Conservation (phyloP, 108 stramenopile species). For the Cyclotella baltica region DNA sequence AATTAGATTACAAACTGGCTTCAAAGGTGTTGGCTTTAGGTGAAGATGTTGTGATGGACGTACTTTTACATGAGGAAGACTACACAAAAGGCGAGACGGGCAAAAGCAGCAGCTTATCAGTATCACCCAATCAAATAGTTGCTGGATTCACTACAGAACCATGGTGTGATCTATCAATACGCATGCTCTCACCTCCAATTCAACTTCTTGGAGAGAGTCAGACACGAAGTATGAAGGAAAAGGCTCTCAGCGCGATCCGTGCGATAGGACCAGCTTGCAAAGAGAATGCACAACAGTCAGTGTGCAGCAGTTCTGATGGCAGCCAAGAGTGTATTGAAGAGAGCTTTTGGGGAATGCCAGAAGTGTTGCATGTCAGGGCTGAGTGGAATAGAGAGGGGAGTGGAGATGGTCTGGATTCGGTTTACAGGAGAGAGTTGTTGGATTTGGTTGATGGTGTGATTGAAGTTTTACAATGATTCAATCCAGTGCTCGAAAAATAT, state of each 20-base stretch:
- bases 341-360: constrained; percentile 31
- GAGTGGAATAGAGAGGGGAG: constrained; percentile 52
- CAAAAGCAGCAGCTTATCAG: background rate
- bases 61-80: constrained; percentile 48
- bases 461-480: constrained; percentile 14
- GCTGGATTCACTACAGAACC: constrained; percentile 52
- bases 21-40: constrained; percentile 60
- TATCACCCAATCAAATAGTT: constrained; percentile 40
- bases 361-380: constrained; percentile 31
- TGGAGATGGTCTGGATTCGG: constrained; percentile 48
- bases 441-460: constrained; percentile 46
- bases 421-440: constrained; percentile 45
- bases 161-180: constrained; percentile 59
- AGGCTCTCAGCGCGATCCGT: constrained; percentile 49
- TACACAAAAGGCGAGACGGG: constrained; percentile 19
- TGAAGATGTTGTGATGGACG: constrained; percentile 68
- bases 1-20: constrained; percentile 57
- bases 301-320: background rate
- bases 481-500: too few species aligned
- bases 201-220: constrained; percentile 27
- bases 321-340: background rate
- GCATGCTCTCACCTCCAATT: constrained; percentile 36
- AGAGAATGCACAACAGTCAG: constrained; percentile 19
- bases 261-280: constrained; percentile 62
- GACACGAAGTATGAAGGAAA: constrained; percentile 44